Conservation (phyloP, 75 land plant species). For the Picea glauca region DNA sequence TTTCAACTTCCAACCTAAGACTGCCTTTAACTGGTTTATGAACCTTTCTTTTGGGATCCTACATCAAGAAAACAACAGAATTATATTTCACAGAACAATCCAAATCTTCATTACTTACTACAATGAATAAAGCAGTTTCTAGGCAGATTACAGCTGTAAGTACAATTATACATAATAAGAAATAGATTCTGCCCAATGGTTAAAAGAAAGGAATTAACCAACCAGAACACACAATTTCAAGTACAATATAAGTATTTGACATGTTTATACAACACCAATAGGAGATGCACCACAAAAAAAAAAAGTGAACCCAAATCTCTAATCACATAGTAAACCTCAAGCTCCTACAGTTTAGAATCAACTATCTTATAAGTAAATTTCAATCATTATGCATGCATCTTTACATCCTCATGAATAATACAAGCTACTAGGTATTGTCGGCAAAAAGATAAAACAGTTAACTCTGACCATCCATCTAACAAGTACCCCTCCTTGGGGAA, state of each 20-base stretch:
- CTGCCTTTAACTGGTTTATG: constrained; percentile 95
- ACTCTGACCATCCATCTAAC: too few relatives aligned
- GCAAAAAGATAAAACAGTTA: too few relatives aligned
- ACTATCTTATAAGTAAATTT: not conserved
- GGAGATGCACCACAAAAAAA: not conserved
- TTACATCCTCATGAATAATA: too few relatives aligned
- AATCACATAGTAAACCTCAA: not conserved
- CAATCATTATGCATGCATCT: not conserved
- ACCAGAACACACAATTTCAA: not conserved
- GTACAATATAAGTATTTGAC: not conserved
- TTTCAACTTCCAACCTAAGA: constrained; percentile 84
- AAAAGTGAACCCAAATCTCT: not conserved
- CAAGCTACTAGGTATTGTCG: too few relatives aligned
- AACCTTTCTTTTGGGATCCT: constrained; percentile 91
- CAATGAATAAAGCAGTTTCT: not conserved
- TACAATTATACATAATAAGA: not conserved
- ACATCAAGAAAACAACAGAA: not conserved
- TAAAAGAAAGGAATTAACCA: not conserved
- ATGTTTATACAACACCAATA: not conserved
- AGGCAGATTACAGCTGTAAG: not conserved
- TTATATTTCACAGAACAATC: not conserved
- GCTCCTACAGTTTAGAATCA: not conserved
- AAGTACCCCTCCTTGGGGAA: too few relatives aligned
- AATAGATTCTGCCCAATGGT: not conserved
- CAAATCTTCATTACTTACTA: not conserved